These are phyloP conservation scores for Galerina sulciceps DNA, from an alignment of 768 basidiomycete species.

Conservation along the genomic window DNA sequence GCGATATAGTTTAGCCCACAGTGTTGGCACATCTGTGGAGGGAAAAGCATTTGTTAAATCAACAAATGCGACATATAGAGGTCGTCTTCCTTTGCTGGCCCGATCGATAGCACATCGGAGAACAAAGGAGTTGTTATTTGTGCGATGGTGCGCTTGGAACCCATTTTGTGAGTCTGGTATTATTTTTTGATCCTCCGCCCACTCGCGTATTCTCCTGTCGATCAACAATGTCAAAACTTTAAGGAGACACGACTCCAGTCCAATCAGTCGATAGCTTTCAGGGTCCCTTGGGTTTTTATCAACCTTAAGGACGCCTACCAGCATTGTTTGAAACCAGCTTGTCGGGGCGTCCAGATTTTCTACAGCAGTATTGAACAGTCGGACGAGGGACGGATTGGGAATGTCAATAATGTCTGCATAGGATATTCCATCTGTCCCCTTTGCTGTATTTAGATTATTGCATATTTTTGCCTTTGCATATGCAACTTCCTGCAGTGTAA, in stretches of 20 bases:
- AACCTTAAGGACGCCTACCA: slow-evolving; percentile 24
- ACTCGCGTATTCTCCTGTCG: slow-evolving; percentile 10
- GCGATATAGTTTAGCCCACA: slow-evolving; percentile 14
- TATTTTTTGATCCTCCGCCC: neutral
- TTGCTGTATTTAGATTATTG: neutral
- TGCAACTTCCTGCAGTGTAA: neutral
- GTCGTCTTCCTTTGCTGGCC: neutral
- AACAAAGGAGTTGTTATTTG: slow-evolving; percentile 17
- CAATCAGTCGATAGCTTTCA: slow-evolving; percentile 28
- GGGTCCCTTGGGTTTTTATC: slow-evolving; percentile 13
- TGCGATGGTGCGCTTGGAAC: slow-evolving; percentile 15
- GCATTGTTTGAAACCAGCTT: slow-evolving; percentile 17
- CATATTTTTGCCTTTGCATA: neutral
- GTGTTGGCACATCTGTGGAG: slow-evolving; percentile 14
- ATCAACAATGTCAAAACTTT: slow-evolving; percentile 30
- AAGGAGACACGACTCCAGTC: slow-evolving; percentile 31
- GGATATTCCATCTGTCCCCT: neutral
- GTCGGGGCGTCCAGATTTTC: slow-evolving; percentile 4
- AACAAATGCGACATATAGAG: neutral
- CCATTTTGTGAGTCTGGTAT: slow-evolving; percentile 21
- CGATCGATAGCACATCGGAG: slow-evolving; percentile 4
- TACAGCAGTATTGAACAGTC: slow-evolving; percentile 19
- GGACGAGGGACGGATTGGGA: slow-evolving; percentile 7
- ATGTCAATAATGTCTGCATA: slow-evolving; percentile 5
- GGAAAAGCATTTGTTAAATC: slow-evolving; percentile 17